Conservation (phyloP, 2,329 filamentous ascomycete species). For the Aureobasidium sp. region DNA sequence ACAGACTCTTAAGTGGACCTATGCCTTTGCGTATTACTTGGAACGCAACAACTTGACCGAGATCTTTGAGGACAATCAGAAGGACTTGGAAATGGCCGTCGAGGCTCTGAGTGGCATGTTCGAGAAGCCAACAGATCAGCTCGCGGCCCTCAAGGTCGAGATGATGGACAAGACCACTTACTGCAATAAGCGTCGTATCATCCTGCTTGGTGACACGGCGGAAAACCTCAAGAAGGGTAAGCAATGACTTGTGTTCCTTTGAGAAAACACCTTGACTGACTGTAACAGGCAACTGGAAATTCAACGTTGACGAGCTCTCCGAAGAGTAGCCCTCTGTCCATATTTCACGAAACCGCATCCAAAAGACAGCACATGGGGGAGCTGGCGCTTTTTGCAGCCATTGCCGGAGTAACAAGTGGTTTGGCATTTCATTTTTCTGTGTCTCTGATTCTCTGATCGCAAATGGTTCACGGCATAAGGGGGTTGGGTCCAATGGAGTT, state of each 20-base stretch:
- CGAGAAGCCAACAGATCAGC: constrained; percentile 85
- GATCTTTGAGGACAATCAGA: constrained; percentile 98
- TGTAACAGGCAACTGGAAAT: constrained; percentile 28
- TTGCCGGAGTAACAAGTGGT: not conserved
- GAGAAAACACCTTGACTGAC: constrained; percentile 5
- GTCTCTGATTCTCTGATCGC: not conserved
- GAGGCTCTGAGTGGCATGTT: constrained; percentile 99
- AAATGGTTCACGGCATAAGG: not conserved
- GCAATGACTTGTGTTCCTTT: constrained; percentile 27
- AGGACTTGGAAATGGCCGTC: constrained; percentile 93
- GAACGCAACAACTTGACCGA: constrained; percentile 89
- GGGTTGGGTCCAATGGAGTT: not conserved
- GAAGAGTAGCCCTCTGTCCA: not conserved
- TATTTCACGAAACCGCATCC: constrained; percentile 7
- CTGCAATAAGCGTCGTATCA: constrained; percentile 85
- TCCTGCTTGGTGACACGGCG: constrained; percentile 85
- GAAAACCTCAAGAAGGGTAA: constrained; percentile 83
- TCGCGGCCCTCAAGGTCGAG: constrained; percentile 83
- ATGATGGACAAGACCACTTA: constrained; percentile 99
- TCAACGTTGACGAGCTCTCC: constrained; percentile 22
- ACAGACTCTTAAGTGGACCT: constrained; percentile 99
- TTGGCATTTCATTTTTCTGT: not conserved
- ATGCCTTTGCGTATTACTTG: constrained; percentile 98
- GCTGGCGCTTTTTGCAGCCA: not conserved
- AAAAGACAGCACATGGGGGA: not conserved